Base-by-base conservation (phyloP, 352 stramenopile genomes). In the Phytopythium oedochilum region DNA sequence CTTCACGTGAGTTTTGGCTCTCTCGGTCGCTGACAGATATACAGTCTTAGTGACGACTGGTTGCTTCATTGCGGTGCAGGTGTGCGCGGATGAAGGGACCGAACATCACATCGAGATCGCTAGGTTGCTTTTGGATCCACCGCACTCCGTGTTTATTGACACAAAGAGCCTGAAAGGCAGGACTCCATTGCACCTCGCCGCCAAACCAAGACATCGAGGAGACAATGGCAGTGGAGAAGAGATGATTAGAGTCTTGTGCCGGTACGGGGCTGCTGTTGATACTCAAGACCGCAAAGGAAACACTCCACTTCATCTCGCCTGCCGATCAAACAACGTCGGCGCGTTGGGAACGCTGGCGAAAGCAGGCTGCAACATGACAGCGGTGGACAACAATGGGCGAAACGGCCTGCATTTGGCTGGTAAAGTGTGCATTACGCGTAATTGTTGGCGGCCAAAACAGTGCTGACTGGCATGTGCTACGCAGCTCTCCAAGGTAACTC, bases 331-430 rank as follows among this genome's bases (percentile, higher is more conserved):
- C 11, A 66, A 73, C 26, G 31, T 78, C 1, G 12, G 1, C 17
- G 55, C 78, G 0, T 44, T 42, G 12, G 50, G 35, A 36, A 61
- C 66, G 22, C 39, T 90, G 23, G 68, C 88, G 8, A 35, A 44
- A 17, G 28, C 32, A 20, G 57, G 53, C 1, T 85, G 75, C 49
- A 64, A 82, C 38, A 36, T 59, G 7, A 57, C 51, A 6, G 46
- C 57, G n/a, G 57, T 67, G 5, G 66, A 79, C 38, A 69, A 69
- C 8, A 68, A 61, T 31, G 65, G 65, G 3, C 70, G 58, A 18
- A 85, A 61, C 36, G 48, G 64, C 5, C 67, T 90, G 17, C 80
- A 90, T 32, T 40, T 72, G 26, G 73, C 80, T 58, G 70, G 73
- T 83, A 65, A 55, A 59, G 15, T 25, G 26, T 26, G 3, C 31